These are phyloP conservation scores for Zizania palustris DNA, from an alignment of 202 grass and related monocot genomes.

Conservation along the genomic window DNA sequence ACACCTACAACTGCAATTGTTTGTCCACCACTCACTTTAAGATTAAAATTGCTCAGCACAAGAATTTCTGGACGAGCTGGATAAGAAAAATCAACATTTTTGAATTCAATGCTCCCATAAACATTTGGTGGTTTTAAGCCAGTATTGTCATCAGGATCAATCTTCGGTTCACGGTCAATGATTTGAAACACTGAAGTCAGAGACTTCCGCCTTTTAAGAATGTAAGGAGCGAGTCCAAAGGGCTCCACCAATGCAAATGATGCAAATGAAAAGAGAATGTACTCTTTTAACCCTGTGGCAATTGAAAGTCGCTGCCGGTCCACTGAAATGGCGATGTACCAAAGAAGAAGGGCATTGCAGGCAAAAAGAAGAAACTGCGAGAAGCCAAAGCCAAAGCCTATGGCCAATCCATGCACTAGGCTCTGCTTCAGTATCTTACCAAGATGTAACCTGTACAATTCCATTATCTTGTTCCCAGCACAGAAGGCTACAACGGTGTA, in stretches of 20 bases:
- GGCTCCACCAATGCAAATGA: constrained; percentile 97
- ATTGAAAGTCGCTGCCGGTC: constrained; percentile 62
- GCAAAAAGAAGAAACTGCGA: constrained; percentile 98
- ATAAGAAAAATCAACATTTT: constrained; percentile 92
- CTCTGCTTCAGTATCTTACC: constrained; percentile 79
- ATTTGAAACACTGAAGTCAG: constrained; percentile 96
- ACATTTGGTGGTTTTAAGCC: constrained; percentile 95
- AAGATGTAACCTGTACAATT: constrained; percentile 89
- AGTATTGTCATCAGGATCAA: constrained; percentile 90
- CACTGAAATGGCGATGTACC: constrained; percentile 86
- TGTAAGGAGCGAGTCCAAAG: constrained; percentile 95
- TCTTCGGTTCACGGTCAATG: constrained; percentile 91
- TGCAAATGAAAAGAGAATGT: constrained; percentile 92
- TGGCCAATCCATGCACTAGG: constrained; percentile 80
- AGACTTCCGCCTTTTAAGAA: constrained; percentile 91
- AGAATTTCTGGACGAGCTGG: constrained; percentile 77
- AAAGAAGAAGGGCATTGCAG: constrained; percentile 96
- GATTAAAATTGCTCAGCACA: constrained; percentile 95
- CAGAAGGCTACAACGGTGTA: constrained; percentile 99
- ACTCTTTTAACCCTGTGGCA: constrained; percentile 87
- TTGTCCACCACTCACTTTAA: constrained; percentile 90
- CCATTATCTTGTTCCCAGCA: constrained; percentile 98
- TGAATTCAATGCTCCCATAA: constrained; percentile 94
- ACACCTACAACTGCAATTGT: constrained; percentile 95
- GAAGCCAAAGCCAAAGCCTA: constrained; percentile 90